Conservation (phyloP, 83 land plant genomes). For the Isoetes engelmannii region DNA sequence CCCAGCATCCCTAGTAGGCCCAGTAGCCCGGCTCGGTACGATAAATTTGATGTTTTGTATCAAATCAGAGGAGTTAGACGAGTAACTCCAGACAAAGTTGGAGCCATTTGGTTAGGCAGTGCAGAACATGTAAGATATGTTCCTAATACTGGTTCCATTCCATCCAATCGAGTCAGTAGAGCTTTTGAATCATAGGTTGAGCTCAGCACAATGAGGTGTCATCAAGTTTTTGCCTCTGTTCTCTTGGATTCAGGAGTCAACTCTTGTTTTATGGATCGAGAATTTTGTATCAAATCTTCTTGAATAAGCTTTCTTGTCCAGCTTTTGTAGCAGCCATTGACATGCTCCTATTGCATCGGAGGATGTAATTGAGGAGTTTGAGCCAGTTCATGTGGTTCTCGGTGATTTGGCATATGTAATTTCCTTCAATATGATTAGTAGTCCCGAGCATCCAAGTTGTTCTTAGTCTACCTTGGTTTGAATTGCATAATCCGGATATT, state of each 20-base stretch:
- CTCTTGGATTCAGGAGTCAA: neutral
- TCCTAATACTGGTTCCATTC: too few relatives aligned
- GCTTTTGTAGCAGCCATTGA: neutral
- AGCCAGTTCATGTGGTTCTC: too few relatives aligned
- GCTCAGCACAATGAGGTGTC: neutral
- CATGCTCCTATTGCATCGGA: neutral
- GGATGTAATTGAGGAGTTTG: neutral
- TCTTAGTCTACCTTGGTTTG: constrained; percentile 25
- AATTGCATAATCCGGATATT: constrained; percentile 15
- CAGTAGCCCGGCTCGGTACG: too few relatives aligned
- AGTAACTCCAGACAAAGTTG: too few relatives aligned
- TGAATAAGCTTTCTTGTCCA: neutral
- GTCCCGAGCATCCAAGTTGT: constrained; percentile 10
- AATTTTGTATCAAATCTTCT: neutral
- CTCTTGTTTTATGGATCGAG: constrained; percentile 2
- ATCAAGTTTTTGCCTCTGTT: neutral
- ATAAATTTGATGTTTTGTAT: too few relatives aligned
- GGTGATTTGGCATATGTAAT: neutral
- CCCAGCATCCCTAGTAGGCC: too few relatives aligned
- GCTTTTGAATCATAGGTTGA: neutral
- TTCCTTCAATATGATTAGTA: constrained; percentile 5
- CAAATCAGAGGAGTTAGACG: too few relatives aligned
- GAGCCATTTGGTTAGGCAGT: too few relatives aligned
- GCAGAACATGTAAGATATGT: too few relatives aligned
- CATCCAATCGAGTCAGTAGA: neutral